Evolutionary conservation across 2,329 filamentous ascomycete species (phyloP), one percentile per base, ranked within the genome.

Genomic region (Cladosporium sphaerospermum): DNA sequence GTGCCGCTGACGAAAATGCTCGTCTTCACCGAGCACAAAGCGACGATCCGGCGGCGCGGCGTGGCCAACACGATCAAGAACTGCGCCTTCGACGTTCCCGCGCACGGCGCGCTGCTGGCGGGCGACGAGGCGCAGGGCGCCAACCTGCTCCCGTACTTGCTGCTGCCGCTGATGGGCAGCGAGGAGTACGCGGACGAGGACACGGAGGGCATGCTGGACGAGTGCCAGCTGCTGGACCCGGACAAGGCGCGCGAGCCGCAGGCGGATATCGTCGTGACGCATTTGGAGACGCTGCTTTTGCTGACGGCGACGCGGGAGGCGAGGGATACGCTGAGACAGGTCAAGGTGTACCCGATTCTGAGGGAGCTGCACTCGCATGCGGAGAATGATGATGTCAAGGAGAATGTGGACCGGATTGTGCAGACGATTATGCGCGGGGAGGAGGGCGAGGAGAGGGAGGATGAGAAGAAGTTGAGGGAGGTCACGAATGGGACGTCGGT

Each of bases 61-160:
- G 91, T 96, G n/a, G 92, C 92, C 7, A 90, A 85, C 56, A 93
- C 89, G 9, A 89, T 99, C 68, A 97, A 97, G 71, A 99, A 99
- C 66, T 83, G 88, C 31, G 84, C 89, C 6, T 97, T 99, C 66
- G 87, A 95, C 63, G 72, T 92, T 5, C 71, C 81, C 3, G 80
- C 85, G 0, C 92, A 97, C 63, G 75, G 81, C 8, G 55, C 37
- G 10, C 84, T 96, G 50, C 72, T 96, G 43, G 78, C 70, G 3
- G 62, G 69, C 9, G 64, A 69, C 4, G 61, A 80, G 0, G 83
- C 87, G 48, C 80, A 84, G 14, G 83, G 84, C 37, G 83, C 91
- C 46, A 86, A 95, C 62, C 79, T 97, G 13, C 73, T 97, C 4
- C 91, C 92, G 0, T 97, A 97, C 69, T 76, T 97, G 13, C 74